These are phyloP conservation scores for Passiflora organensis DNA, from an alignment of 345 rosid genomes.

Conservation along the genomic window DNA sequence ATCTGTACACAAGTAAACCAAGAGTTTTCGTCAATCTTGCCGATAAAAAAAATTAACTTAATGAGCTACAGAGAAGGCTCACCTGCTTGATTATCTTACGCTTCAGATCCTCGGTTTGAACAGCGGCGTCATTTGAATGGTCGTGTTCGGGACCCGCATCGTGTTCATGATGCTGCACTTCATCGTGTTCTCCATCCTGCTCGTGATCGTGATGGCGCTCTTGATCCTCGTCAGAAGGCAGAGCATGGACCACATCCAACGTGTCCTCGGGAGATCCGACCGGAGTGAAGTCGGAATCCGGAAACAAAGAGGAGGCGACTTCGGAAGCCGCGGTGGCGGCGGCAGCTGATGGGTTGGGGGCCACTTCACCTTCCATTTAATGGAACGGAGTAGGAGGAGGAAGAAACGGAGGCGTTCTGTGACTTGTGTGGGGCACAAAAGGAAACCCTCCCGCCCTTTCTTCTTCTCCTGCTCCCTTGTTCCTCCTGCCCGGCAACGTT, in stretches of 20 bases:
- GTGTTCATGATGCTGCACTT: not conserved
- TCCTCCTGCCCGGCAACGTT: not conserved
- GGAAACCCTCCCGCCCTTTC: conserved; percentile 13
- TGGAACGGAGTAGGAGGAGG: conserved; percentile 13
- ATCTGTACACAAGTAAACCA: too few relatives aligned
- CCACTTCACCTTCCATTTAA: conserved; percentile 19
- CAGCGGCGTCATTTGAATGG: conserved; percentile 1
- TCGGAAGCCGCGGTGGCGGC: conserved; percentile 10
- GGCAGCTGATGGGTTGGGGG: not conserved
- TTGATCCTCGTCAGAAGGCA: conserved; percentile 16
- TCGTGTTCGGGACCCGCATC: conserved; percentile 6
- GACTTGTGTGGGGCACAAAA: not conserved
- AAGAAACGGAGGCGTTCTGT: conserved; percentile 7
- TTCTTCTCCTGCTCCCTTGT: conserved; percentile 15
- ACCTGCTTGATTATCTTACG: conserved; percentile 25
- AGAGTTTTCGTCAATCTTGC: not conserved
- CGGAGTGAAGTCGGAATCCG: conserved; percentile 9
- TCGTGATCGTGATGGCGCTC: conserved; percentile 7
- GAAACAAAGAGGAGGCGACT: not conserved
- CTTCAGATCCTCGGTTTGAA: conserved; percentile 18
- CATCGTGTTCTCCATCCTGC: conserved; percentile 5
- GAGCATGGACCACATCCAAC: conserved; percentile 7
- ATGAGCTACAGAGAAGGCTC: not conserved
- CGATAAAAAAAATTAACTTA: not conserved
- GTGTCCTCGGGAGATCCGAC: conserved; percentile 19